These are phyloP conservation scores for Durusdinium trenchii DNA, from an alignment of 73 alveolate genomes.

Conservation along the genomic window DNA sequence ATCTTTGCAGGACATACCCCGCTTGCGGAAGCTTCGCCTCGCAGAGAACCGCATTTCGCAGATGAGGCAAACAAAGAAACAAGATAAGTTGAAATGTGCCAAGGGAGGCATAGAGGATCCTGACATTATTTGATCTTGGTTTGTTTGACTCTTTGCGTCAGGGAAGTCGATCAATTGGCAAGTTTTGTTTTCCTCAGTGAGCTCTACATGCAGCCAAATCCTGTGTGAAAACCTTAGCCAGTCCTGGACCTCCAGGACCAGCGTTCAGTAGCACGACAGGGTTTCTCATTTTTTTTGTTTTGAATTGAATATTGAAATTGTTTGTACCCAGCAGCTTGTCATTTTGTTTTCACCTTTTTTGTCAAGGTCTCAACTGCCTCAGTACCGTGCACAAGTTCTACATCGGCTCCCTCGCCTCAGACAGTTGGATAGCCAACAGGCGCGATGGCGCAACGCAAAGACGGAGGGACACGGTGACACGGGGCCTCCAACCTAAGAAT, in stretches of 20 bases:
- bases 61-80: constrained; percentile 26
- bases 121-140: background rate
- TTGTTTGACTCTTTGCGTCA: background rate
- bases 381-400: constrained; percentile 84
- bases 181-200: constrained; percentile 68
- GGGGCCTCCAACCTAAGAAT: no score
- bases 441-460: background rate
- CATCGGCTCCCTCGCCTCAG: constrained; percentile 89
- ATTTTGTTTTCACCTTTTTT: background rate
- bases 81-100: background rate
- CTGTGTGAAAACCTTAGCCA: constrained; percentile 4
- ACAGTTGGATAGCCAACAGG: constrained; percentile 69
- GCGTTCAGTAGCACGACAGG: background rate
- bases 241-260: background rate
- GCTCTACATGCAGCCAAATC: constrained; percentile 89
- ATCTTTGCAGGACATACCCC: constrained; percentile 65
- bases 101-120: background rate
- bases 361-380: constrained; percentile 71
- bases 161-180: constrained; percentile 89
- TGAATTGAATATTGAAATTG: background rate
- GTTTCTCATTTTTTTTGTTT: background rate
- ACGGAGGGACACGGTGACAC: no score
- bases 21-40: constrained; percentile 73
- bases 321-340: background rate
- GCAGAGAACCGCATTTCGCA: constrained; percentile 85